Base-by-base conservation (phyloP, 2,329 filamentous ascomycete genomes). In the Diaporthe ilicicola region DNA sequence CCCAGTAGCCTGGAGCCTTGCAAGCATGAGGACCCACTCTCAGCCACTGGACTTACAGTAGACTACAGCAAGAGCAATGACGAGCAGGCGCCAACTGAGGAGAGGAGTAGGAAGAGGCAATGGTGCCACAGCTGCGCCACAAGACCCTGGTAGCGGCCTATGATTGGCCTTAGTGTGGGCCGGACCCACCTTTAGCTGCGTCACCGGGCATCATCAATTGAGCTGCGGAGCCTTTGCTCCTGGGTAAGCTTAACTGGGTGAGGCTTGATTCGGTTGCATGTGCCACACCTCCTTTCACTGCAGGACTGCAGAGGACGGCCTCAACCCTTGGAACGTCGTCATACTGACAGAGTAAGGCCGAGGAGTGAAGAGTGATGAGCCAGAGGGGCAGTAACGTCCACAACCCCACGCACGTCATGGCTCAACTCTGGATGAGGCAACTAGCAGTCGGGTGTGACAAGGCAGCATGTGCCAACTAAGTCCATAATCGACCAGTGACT, bases 51-150 rank as follows among this genome's bases (percentile, higher is more conserved):
- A n/a, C n/a, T n/a, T n/a, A n/a, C n/a, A n/a, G n/a, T n/a, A n/a
- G 37, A 39, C 37, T 12, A 39, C 13, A 39, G 37, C 9, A 39
- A 15, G 37, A 15, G 37, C 37, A 39, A 10, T 12, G 9, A 3
- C 13, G 37, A 15, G 37, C 9, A 39, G 37, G 37, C 10, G 13
- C 37, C 37, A 50, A 37, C 44, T 19, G 44, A 64, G 59, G 17
- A 17, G 27, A 34, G 17, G 42, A 24, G 42, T 27, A 62, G 29
- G 19, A 22, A 27, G 32, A 2, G 3, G 17, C 29, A 3, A 37
- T n/a, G 24, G 44, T 64, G 59, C 59, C 44, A 64, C 59, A 37
- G 59, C 59, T 64, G 59, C 59, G 59, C 59, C 59, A 64, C 59
- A 64, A 50, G 44, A 64, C 29, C 59, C 3, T 10, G 7, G 4